A percentile compares a stretch with the other conserved stretches of the same genome.
Conservation (phyloP, 805 yeast genomes). For the Yarrowia yakushimensis region DNA sequence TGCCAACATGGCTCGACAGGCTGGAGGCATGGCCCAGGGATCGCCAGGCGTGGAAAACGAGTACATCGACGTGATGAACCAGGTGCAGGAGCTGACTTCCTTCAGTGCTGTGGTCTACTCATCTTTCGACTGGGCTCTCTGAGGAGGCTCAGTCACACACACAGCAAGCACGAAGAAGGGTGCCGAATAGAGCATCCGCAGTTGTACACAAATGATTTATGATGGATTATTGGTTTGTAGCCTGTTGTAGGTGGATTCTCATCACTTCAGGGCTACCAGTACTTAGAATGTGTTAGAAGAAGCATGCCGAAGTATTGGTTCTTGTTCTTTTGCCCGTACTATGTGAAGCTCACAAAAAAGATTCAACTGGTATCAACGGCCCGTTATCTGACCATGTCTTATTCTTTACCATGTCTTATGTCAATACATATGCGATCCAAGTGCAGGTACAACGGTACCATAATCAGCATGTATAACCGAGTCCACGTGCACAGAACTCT, state of each 20-base stretch:
- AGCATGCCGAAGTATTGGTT: too few species aligned
- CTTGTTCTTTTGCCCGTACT: too few species aligned
- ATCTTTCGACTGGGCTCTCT: conserved; percentile 47
- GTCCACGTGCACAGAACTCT: neutral
- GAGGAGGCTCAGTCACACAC: neutral
- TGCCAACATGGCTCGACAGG: conserved; percentile 66
- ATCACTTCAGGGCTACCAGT: too few species aligned
- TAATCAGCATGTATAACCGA: neutral
- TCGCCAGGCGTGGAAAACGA: conserved; percentile 39
- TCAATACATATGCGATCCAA: neutral
- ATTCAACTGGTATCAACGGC: too few species aligned
- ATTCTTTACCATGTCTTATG: neutral
- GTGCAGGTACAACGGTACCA: too few species aligned
- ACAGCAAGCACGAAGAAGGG: neutral
- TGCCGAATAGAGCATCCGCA: neutral
- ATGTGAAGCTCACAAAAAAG: too few species aligned
- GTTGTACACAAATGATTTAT: neutral
- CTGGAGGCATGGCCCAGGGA: conserved; percentile 51
- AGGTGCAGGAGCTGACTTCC: conserved; percentile 68
- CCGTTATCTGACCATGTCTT: too few species aligned
- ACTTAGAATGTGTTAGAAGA: too few species aligned
- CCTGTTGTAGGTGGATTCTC: too few species aligned
- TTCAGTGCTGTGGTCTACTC: conserved; percentile 88
- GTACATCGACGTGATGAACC: conserved; percentile 47
- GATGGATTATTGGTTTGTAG: too few species aligned